Evolutionary conservation across 306 rosid genomes (phyloP).

Genomic region (Dryas alaskensis): DNA sequence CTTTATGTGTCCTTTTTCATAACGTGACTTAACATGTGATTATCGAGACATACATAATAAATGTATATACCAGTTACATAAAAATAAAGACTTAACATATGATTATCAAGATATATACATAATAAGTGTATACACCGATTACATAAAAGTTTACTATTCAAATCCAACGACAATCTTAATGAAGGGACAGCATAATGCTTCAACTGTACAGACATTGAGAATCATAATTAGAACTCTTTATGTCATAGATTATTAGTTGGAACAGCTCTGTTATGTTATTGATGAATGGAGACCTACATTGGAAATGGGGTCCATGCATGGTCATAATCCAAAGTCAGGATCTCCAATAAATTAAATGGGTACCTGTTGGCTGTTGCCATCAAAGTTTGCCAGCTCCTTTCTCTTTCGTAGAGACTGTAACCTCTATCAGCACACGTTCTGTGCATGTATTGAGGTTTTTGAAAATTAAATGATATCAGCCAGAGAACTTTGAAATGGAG

Average conservation of each 20-base stretch:
- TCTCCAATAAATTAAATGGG: background rate
- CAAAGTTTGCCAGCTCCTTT: constrained; percentile 3
- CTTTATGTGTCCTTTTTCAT: no score
- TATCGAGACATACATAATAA: no score
- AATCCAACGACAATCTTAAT: background rate
- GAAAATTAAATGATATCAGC: constrained; percentile 1
- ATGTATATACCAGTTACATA: no score
- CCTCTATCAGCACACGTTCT: background rate
- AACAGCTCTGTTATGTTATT: background rate
- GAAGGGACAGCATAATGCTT: background rate
- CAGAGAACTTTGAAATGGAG: background rate
- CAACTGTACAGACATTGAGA: background rate
- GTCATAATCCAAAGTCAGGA: background rate
- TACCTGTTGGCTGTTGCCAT: constrained; percentile 10
- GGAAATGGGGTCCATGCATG: background rate
- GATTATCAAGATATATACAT: no score
- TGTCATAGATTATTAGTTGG: background rate
- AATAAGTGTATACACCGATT: no score
- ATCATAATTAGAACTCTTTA: background rate
- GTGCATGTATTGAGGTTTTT: background rate
- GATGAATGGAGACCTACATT: background rate
- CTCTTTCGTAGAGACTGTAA: background rate
- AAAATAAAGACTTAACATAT: no score
- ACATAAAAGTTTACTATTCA: no score
- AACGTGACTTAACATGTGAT: no score